phyloP scores from a whole-genome alignment of 1,139 yeast species.

The Pichia sp. region DNA sequence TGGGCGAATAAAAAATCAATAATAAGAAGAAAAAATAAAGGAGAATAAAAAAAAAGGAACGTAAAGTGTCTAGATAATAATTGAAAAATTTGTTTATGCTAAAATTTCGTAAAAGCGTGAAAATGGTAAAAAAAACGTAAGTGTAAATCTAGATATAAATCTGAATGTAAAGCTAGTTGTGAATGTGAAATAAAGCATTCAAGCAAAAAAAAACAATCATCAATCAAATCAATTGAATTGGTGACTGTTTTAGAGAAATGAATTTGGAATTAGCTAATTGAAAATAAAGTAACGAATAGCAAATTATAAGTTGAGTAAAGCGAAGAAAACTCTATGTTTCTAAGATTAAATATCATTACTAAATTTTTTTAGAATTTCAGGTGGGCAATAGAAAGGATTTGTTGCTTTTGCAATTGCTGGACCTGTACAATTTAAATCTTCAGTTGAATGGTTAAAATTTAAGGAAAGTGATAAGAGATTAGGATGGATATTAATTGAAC shows the following conservation, averaged over 20 bases:
- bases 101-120: neutral
- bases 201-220: neutral
- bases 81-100: neutral
- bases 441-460: neutral
- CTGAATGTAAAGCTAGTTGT: too few relatives aligned
- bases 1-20: too few relatives aligned
- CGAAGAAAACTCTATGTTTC: neutral
- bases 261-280: neutral
- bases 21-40: too few relatives aligned
- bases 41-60: neutral
- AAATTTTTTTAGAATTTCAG: conserved; percentile 20
- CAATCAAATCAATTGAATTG: neutral
- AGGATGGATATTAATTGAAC: neutral
- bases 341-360: neutral
- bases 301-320: neutral
- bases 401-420: conserved; percentile 13
- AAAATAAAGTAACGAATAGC: neutral
- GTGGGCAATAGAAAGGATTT: conserved; percentile 25
- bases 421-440: neutral
- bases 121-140: neutral
- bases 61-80: neutral
- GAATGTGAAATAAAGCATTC: neutral
- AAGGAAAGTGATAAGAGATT: neutral
- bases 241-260: neutral
- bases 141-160: neutral